phyloP scores from a whole-genome alignment of 208 protist species.

The Spongospora subterranea region DNA sequence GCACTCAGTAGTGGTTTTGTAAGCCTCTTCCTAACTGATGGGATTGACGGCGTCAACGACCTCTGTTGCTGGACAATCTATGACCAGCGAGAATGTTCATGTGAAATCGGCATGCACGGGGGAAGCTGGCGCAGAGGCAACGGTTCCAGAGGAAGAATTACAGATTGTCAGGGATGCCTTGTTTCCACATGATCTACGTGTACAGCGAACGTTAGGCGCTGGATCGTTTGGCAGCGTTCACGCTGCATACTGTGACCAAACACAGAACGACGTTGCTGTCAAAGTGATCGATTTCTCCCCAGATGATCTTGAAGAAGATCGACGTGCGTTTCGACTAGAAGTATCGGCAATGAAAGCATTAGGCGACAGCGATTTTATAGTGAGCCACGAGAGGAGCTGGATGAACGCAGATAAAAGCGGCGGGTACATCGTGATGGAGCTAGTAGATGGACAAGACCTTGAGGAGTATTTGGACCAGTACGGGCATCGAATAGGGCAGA shows the following conservation, averaged over 20 bases:
- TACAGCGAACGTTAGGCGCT: neutral
- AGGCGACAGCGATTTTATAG: neutral
- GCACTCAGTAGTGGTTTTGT: no score
- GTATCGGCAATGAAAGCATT: neutral
- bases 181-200: neutral
- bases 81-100: neutral
- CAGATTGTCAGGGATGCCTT: no score
- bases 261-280: neutral
- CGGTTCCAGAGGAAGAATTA: no score
- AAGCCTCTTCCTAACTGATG: no score
- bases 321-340: neutral
- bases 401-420: neutral
- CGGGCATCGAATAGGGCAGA: neutral
- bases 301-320: neutral
- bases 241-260: neutral
- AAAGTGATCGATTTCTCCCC: neutral
- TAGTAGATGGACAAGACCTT: conserved; percentile 29
- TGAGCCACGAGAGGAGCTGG: neutral
- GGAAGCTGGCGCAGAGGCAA: no score
- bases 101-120: no score
- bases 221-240: conserved; percentile 4
- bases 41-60: no score
- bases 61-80: neutral
- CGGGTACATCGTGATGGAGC: conserved; percentile 31
- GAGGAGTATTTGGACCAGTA: neutral